Percentiles rank a stretch among this genome's conserved stretches.
Evolutionary conservation across 2,329 filamentous ascomycete genomes (phyloP).

Genomic region (Emergomyces africanus): DNA sequence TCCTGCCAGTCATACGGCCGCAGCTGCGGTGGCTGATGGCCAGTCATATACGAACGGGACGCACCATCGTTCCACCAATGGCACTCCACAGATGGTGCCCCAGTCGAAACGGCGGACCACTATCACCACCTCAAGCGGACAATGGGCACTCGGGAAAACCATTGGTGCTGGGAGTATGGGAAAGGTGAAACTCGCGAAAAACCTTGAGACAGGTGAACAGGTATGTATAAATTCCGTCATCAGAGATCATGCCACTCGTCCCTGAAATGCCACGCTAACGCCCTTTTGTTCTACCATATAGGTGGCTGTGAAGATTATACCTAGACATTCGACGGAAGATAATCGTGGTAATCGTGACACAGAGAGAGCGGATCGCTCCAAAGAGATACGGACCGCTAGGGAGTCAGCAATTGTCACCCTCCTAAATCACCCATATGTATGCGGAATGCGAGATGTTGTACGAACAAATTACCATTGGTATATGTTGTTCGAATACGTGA

Average conservation of each 20-base stretch:
- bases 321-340: constrained; percentile 78
- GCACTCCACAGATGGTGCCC: constrained; percentile 20
- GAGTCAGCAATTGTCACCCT: constrained; percentile 95
- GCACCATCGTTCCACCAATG: constrained; percentile 20
- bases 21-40: constrained; percentile 41
- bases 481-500: constrained; percentile 99
- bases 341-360: constrained; percentile 58
- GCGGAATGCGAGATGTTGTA: constrained; percentile 87
- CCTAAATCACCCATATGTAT: constrained; percentile 89
- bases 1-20: constrained; percentile 24
- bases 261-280: neutral
- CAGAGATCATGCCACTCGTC: neutral
- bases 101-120: constrained; percentile 54
- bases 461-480: constrained; percentile 99
- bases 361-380: constrained; percentile 87
- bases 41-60: constrained; percentile 39
- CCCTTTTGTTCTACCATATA: constrained; percentile 23
- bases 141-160: constrained; percentile 92
- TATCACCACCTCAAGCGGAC: constrained; percentile 78
- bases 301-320: constrained; percentile 97
- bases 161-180: constrained; percentile 98
- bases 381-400: constrained; percentile 86
- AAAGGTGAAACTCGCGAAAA: constrained; percentile 91
- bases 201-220: constrained; percentile 82
- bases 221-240: constrained; percentile 35